phyloP scores from a whole-genome alignment of 2,329 filamentous ascomycete genomes.

The Elsinoe fawcettii region DNA sequence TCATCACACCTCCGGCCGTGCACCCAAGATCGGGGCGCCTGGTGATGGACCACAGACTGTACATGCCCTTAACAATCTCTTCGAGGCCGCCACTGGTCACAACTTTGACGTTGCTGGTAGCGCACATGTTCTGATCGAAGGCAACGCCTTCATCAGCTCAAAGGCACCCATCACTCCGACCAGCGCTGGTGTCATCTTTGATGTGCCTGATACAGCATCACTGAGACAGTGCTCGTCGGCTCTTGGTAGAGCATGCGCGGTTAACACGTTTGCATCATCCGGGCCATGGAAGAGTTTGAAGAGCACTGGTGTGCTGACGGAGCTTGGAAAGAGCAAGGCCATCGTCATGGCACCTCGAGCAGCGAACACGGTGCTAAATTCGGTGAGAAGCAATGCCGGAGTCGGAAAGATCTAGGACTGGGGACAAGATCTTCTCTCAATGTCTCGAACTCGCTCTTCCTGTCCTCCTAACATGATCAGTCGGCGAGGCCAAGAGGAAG shows the following conservation, averaged over 20 bases:
- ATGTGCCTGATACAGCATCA: background rate
- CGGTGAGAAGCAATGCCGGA: background rate
- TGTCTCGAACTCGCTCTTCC: background rate
- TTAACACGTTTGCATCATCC: background rate
- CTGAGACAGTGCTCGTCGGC: background rate
- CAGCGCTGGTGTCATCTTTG: background rate
- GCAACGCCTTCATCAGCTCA: conserved; percentile 49
- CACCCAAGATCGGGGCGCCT: conserved; percentile 41
- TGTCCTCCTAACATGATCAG: no score
- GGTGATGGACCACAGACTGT: conserved; percentile 43
- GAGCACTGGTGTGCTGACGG: background rate
- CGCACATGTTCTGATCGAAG: conserved; percentile 45
- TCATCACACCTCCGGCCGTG: conserved; percentile 49
- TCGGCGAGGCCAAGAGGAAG: no score
- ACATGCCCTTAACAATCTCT: conserved; percentile 55
- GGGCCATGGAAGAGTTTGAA: background rate
- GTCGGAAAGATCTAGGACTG: background rate
- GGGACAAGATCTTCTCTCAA: background rate
- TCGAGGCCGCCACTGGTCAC: conserved; percentile 44
- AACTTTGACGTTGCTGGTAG: conserved; percentile 43
- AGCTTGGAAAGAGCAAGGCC: background rate
- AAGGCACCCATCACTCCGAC: background rate
- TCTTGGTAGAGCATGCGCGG: background rate
- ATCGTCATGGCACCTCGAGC: background rate
- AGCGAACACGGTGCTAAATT: background rate